Conservation (phyloP, 192 early-diverging fungal species). For the Geranomyces variabilis region DNA sequence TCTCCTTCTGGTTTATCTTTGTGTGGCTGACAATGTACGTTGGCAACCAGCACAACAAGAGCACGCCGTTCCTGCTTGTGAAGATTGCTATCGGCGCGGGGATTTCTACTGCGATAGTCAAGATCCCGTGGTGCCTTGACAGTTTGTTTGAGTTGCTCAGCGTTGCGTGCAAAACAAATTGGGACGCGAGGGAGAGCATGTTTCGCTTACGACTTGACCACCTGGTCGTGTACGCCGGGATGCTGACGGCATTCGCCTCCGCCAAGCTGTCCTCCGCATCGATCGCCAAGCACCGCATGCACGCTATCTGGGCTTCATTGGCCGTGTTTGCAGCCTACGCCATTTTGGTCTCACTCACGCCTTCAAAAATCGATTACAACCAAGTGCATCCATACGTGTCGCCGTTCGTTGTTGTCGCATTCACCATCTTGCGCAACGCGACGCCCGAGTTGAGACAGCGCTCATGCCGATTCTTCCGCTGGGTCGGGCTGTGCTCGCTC, state of each 20-base stretch:
- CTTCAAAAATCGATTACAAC: slow-evolving; percentile 68
- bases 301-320: slow-evolving; percentile 33
- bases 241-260: slow-evolving; percentile 59
- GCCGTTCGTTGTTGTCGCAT: slow-evolving; percentile 61
- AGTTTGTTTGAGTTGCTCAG: slow-evolving; percentile 48
- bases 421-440: slow-evolving; percentile 69
- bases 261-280: slow-evolving; percentile 35
- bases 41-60: slow-evolving; percentile 50
- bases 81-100: slow-evolving; percentile 55
- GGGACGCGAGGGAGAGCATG: slow-evolving; percentile 70
- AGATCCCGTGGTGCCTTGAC: slow-evolving; percentile 47
- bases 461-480: slow-evolving; percentile 57
- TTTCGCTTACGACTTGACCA: slow-evolving; percentile 73
- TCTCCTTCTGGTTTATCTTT: slow-evolving; percentile 69
- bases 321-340: slow-evolving; percentile 58
- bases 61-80: slow-evolving; percentile 48
- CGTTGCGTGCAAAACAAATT: slow-evolving; percentile 51
- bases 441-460: slow-evolving; percentile 56
- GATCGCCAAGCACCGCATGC: slow-evolving; percentile 10
- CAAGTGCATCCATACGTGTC: slow-evolving; percentile 68
- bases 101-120: slow-evolving; percentile 40
- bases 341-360: slow-evolving; percentile 48
- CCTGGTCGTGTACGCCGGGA: slow-evolving; percentile 70
- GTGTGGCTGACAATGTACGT: slow-evolving; percentile 72
- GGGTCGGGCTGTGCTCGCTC: slow-evolving; percentile 66